Evolutionary conservation across 495 filamentous ascomycete species (phyloP).

Genomic region (Podospora australis): DNA sequence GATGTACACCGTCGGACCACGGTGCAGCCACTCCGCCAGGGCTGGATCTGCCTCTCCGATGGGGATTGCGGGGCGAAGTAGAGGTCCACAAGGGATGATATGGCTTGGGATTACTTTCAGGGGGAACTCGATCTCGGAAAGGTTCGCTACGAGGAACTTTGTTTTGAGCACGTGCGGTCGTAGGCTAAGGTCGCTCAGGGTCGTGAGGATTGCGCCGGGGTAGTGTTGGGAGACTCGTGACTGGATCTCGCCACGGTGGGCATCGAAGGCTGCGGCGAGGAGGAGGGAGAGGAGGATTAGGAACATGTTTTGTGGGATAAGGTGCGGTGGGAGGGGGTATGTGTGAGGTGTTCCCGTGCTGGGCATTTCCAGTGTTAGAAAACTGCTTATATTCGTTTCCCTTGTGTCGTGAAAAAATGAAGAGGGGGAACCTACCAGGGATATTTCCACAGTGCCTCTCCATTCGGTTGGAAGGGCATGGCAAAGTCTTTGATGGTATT

Average conservation of each 20-base stretch:
- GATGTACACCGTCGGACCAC: conserved; percentile 32
- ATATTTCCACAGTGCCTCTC: conserved; percentile 34
- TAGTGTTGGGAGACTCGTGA: conserved; percentile 2
- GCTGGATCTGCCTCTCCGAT: conserved; percentile 27
- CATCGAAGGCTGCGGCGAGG: conserved; percentile 9
- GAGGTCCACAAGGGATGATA: conserved; percentile 46
- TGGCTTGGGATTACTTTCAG: conserved; percentile 32
- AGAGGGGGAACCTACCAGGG: too few relatives aligned
- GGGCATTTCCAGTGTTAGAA: too few relatives aligned
- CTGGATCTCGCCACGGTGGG: conserved; percentile 12
- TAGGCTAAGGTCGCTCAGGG: conserved; percentile 17
- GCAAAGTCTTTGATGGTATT: conserved; percentile 38
- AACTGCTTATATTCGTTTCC: too few relatives aligned
- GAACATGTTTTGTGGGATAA: conserved; percentile 17
- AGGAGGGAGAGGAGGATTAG: conserved; percentile 18
- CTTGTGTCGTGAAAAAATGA: too few relatives aligned
- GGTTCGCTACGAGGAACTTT: conserved; percentile 23
- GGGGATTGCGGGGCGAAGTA: conserved; percentile 33
- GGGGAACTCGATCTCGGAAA: conserved; percentile 25
- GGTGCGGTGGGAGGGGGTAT: conserved; percentile 11
- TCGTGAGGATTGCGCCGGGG: conserved; percentile 13
- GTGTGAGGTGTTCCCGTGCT: conserved; percentile 12
- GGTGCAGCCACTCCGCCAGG: conserved; percentile 29
- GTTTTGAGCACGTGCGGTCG: neutral
- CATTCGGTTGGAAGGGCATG: conserved; percentile 27